These are phyloP conservation scores for Penicillium salamii DNA, from an alignment of 495 filamentous ascomycete genomes.

Conservation along the genomic window DNA sequence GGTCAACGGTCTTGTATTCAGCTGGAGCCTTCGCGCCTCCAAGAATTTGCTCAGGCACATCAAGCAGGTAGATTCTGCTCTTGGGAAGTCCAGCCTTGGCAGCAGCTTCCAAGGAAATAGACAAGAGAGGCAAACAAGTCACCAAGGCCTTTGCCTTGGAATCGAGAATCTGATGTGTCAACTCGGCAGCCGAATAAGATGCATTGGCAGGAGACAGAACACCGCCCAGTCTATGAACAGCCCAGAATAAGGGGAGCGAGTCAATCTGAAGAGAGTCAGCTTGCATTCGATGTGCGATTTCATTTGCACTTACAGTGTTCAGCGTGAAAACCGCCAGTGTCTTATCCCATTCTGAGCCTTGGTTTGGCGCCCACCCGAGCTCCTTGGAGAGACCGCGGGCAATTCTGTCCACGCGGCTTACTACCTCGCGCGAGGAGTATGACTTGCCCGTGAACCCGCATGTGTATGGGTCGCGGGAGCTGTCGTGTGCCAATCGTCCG, in stretches of 20 bases:
- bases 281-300: background rate
- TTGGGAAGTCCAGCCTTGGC: conserved; percentile 64
- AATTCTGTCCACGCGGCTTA: conserved; percentile 65
- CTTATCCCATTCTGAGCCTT: conserved; percentile 84
- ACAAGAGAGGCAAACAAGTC: conserved; percentile 73
- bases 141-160: conserved; percentile 75
- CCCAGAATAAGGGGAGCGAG: conserved; percentile 71
- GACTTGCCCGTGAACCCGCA: conserved; percentile 74
- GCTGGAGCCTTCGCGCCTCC: conserved; percentile 44
- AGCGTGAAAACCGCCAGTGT: conserved; percentile 71
- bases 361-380: conserved; percentile 70
- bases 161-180: conserved; percentile 75
- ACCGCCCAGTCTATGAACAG: conserved; percentile 72
- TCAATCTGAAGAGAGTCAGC: conserved; percentile 62
- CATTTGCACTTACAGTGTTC: conserved; percentile 64
- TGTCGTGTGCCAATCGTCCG: conserved; percentile 61
- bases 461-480: conserved; percentile 72
- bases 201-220: conserved; percentile 81
- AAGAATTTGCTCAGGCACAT: conserved; percentile 54
- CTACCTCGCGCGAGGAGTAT: conserved; percentile 64
- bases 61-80: conserved; percentile 71
- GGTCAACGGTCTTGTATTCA: conserved; percentile 67
- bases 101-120: conserved; percentile 67
- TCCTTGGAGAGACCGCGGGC: conserved; percentile 69
- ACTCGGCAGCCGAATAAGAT: conserved; percentile 70